phyloP scores from a whole-genome alignment of 768 basidiomycete genomes.

The Phylloporus sp. region DNA sequence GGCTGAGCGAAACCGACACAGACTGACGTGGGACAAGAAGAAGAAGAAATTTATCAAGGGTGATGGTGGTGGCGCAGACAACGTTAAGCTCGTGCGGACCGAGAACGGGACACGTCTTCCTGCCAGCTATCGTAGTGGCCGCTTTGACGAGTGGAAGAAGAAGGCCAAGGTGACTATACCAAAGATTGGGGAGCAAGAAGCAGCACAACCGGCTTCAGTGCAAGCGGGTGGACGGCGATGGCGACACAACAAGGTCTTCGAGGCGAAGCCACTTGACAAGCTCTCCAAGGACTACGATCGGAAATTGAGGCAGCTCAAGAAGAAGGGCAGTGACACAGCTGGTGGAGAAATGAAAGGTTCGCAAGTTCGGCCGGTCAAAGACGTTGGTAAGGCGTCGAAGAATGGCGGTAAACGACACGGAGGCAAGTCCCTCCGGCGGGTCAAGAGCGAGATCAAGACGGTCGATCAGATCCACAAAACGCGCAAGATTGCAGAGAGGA shows the following conservation, averaged over 20 bases:
- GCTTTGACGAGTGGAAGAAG: constrained; percentile 93
- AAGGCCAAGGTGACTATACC: constrained; percentile 74
- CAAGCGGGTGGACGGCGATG: constrained; percentile 54
- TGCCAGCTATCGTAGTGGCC: constrained; percentile 87
- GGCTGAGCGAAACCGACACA: constrained; percentile 55
- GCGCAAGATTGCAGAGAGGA: constrained; percentile 60
- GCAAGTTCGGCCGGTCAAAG: constrained; percentile 15
- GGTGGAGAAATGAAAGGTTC: constrained; percentile 26
- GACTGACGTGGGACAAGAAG: constrained; percentile 90
- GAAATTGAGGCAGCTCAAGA: constrained; percentile 60
- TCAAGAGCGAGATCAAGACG: constrained; percentile 82
- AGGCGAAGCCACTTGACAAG: constrained; percentile 77
- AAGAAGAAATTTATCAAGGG: constrained; percentile 92
- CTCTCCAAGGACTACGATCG: constrained; percentile 69
- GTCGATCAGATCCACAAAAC: constrained; percentile 83
- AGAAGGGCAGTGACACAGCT: constrained; percentile 41
- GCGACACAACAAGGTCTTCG: constrained; percentile 62
- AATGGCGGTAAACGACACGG: constrained; percentile 43
- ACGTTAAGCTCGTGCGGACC: constrained; percentile 88
- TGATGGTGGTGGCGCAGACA: constrained; percentile 82
- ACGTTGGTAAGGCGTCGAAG: constrained; percentile 30
- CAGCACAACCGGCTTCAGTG: constrained; percentile 33
- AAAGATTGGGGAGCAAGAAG: constrained; percentile 78
- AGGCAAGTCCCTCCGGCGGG: constrained; percentile 57
- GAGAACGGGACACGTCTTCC: constrained; percentile 91